Percentiles rank a stretch among this genome's conserved stretches.
These are phyloP conservation scores for Apiospora saccharicola DNA, from an alignment of 2,329 filamentous ascomycete species.

Conservation along the genomic window DNA sequence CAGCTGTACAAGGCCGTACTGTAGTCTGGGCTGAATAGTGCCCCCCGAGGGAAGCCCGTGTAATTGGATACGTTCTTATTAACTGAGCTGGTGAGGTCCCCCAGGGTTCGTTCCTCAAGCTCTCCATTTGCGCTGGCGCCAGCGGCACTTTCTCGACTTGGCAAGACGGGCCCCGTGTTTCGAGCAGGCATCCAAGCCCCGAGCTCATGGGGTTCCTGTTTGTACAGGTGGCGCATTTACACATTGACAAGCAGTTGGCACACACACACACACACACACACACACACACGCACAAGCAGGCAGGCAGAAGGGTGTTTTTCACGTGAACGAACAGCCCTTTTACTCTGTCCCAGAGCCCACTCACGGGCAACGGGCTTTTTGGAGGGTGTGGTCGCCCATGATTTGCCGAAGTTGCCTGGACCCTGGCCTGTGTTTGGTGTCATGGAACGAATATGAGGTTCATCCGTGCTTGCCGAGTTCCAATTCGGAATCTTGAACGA, in stretches of 20 bases:
- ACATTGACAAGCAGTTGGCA: slow-evolving; percentile 19
- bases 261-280: neutral
- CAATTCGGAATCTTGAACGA: slow-evolving; percentile 5
- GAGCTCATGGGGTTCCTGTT: slow-evolving; percentile 19
- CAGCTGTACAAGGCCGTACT: slow-evolving; percentile 5
- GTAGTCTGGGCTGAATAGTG: neutral
- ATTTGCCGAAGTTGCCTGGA: slow-evolving; percentile 21
- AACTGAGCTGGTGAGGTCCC: neutral
- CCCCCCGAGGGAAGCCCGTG: neutral
- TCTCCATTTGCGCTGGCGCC: slow-evolving; percentile 1
- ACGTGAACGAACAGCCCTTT: slow-evolving; percentile 9
- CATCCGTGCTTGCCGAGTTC: slow-evolving; percentile 18
- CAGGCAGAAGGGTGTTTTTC: neutral
- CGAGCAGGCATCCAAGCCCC: slow-evolving; percentile 18
- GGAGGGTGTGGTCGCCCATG: neutral
- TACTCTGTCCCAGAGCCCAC: neutral
- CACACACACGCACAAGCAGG: neutral
- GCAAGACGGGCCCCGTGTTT: slow-evolving; percentile 16
- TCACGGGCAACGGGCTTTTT: neutral
- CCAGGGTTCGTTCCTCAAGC: slow-evolving; percentile 1
- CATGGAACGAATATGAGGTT: slow-evolving; percentile 19
- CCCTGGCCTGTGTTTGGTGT: slow-evolving; percentile 19
- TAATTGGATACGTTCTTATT: slow-evolving; percentile 2
- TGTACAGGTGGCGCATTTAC: slow-evolving; percentile 14
- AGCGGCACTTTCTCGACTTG: slow-evolving; percentile 3